Percentiles rank a stretch among this genome's conserved stretches.
These are phyloP conservation scores for Conringia planisiliqua DNA, from an alignment of 345 rosid species.

Conservation along the genomic window DNA sequence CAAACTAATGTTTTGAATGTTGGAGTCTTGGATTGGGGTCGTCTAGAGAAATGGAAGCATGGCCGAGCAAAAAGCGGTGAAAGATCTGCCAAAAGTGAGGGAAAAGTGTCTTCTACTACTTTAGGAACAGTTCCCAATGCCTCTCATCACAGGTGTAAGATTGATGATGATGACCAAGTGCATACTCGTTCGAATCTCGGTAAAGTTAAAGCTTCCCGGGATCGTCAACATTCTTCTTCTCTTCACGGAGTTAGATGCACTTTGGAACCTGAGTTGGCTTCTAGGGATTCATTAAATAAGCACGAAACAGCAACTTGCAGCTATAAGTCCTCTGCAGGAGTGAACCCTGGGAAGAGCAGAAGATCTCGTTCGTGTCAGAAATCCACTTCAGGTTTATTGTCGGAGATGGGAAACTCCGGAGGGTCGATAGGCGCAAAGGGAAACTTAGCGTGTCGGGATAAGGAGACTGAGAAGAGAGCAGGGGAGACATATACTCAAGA, in stretches of 20 bases:
- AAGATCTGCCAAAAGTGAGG: constrained; percentile 25
- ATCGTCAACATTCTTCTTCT: constrained; percentile 33
- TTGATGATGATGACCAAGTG: constrained; percentile 22
- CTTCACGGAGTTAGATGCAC: constrained; percentile 28
- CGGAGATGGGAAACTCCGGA: constrained; percentile 34
- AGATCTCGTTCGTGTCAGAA: constrained; percentile 22
- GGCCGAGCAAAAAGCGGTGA: constrained; percentile 20
- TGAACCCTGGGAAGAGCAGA: constrained; percentile 16
- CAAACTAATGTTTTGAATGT: constrained; percentile 70
- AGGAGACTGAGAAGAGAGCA: constrained; percentile 34
- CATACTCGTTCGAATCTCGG: constrained; percentile 27
- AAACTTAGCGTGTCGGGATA: background rate
- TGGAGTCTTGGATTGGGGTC: constrained; percentile 88
- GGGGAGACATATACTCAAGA: constrained; percentile 17
- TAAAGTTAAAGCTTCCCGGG: constrained; percentile 38
- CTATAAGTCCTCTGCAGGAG: constrained; percentile 30
- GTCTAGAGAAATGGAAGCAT: constrained; percentile 63
- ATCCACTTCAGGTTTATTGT: constrained; percentile 18
- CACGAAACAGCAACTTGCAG: constrained; percentile 35
- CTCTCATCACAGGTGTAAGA: constrained; percentile 14
- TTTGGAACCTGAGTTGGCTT: constrained; percentile 43
- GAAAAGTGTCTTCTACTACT: constrained; percentile 31
- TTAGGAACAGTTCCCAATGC: constrained; percentile 32
- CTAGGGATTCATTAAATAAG: constrained; percentile 40
- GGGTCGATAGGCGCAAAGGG: constrained; percentile 8